phyloP scores from a whole-genome alignment of 2,329 filamentous ascomycete genomes.

The Onygenales sp. region DNA sequence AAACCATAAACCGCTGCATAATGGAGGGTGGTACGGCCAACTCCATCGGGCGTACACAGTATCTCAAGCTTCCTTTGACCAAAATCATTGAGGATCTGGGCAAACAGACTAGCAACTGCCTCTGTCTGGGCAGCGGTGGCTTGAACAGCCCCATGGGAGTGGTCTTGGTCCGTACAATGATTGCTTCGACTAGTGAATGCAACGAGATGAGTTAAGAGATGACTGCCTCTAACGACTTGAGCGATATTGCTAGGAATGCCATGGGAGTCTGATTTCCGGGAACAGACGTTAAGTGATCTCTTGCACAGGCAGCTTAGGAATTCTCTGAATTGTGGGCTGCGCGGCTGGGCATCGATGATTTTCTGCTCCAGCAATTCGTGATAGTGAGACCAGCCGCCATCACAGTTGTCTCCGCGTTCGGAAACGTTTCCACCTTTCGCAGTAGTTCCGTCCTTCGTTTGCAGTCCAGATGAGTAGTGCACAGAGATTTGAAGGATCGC shows the following conservation, averaged over 20 bases:
- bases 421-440: too few species aligned
- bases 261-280: not conserved
- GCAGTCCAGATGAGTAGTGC: not conserved
- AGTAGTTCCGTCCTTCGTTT: not conserved
- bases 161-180: not conserved
- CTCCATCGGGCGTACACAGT: slow-evolving; percentile 4
- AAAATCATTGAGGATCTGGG: not conserved
- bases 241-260: not conserved
- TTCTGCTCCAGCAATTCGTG: not conserved
- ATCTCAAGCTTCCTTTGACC: not conserved
- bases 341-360: not conserved
- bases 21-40: slow-evolving; percentile 11
- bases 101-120: not conserved
- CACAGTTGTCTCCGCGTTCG: too few species aligned
- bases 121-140: not conserved
- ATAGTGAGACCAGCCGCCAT: not conserved
- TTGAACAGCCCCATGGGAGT: not conserved
- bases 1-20: slow-evolving; percentile 11
- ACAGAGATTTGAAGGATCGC: not conserved
- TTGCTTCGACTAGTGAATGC: not conserved
- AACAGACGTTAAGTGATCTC: not conserved
- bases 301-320: not conserved
- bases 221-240: not conserved
- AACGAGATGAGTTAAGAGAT: not conserved
- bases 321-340: not conserved